Base-by-base conservation (phyloP, 768 basidiomycete genomes). In the Russula brevipes region DNA sequence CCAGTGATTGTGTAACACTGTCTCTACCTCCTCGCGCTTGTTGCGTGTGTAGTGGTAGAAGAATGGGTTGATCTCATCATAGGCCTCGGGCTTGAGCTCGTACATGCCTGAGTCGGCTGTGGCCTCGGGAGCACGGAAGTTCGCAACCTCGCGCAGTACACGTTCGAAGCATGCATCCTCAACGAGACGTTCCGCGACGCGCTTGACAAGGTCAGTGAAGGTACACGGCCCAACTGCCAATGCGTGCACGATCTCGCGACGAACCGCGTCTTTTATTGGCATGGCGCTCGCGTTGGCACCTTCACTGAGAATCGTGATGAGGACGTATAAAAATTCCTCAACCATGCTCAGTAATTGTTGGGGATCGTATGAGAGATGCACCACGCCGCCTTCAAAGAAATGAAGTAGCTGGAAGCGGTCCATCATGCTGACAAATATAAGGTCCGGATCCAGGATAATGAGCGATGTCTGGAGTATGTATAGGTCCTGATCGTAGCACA, bases 11-110 rank as follows among this genome's bases (percentile, higher is more conserved):
- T 84, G 80, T 53, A 95, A 76, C 4, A 89, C 82, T 46, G 79
- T 83, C 70, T 94, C 93, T 31, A 93, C 96, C 72, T 94, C 91
- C 69, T 96, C 92, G 45, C 94, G 83, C 68, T 92, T 87, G 76
- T 98, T 98, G 45, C 95, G 82, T 16, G 91, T 88, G 73, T 97
- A 98, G 71, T 98, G 95, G 71, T 89, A 91, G 78, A 95, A 97
- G 76, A 94, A 97, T 0, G 95, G 94, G 69, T 98, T 90, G 66
- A 98, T 89, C 66, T 97, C 90, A 64, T 86, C 88, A 73, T 85
- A 94, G 19, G 78, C 79, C 68, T 88, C 89, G 51, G 92, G 85
- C 72, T 86, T 89, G 57, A 98, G 83, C 64, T 94, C 87, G 74
- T 98, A 98, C n/a, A 84, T 76, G 0, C 97, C 96, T 0, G 81